Conservation (phyloP, 208 protist genomes). For the Vickermania ingenoplastis region DNA sequence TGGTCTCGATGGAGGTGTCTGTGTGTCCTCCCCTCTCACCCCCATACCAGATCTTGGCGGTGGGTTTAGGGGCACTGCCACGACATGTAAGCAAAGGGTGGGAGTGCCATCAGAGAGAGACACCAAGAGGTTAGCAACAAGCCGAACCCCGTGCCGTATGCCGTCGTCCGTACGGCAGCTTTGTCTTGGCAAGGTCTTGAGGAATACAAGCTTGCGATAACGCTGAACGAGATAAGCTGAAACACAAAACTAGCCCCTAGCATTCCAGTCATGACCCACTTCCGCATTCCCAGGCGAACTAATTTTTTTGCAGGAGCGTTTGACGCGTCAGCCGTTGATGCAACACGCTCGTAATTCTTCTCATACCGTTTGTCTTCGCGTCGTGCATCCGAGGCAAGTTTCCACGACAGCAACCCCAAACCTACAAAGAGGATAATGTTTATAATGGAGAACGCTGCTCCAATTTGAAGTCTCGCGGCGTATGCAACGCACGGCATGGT, state of each 20-base stretch:
- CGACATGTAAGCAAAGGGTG: slow-evolving; percentile 18
- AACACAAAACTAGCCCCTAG: slow-evolving; percentile 16
- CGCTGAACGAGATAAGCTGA: slow-evolving; percentile 54
- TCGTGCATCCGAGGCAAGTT: slow-evolving; percentile 30
- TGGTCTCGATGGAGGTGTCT: no score
- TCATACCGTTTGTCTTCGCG: slow-evolving; percentile 1
- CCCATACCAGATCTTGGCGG: no score
- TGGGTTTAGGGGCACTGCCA: slow-evolving; percentile 7
- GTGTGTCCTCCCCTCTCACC: no score
- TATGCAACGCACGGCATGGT: slow-evolving; percentile 15
- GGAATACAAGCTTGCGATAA: slow-evolving; percentile 28
- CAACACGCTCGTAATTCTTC: slow-evolving; percentile 1
- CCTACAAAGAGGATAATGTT: slow-evolving; percentile 32
- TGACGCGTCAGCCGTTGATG: background rate
- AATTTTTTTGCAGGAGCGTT: slow-evolving; percentile 1
- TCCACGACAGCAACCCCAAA: slow-evolving; percentile 20
- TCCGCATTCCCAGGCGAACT: slow-evolving; percentile 23
- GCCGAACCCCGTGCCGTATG: slow-evolving; percentile 67
- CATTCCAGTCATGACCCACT: slow-evolving; percentile 27
- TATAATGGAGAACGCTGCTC: slow-evolving; percentile 67
- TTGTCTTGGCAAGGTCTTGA: slow-evolving; percentile 24
- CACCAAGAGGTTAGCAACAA: slow-evolving; percentile 50
- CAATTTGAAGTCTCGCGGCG: slow-evolving; percentile 25
- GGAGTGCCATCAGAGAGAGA: slow-evolving; percentile 17
- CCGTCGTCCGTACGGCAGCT: slow-evolving; percentile 7